Evolutionary conservation across 805 yeast genomes (phyloP), one percentile per base, ranked within the genome.

Genomic region (Zygosaccharomyces bailii): DNA sequence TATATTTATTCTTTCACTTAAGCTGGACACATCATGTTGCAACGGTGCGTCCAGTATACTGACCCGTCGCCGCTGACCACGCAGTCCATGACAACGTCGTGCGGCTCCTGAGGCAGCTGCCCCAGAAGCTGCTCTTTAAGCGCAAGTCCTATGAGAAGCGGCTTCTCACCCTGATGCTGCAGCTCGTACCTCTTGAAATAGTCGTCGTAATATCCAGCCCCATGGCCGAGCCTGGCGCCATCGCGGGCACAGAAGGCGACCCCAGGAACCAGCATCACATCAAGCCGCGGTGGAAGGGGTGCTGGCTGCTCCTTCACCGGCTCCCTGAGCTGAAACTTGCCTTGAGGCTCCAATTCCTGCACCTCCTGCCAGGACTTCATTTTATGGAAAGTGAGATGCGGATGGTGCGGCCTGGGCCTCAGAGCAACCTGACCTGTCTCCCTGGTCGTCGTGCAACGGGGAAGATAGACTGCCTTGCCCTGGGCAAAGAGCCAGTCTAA

Each of bases 151-250:
- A 65, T 44, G 8, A 64, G 50, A 13, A 62, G 16, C 2, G 68
- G 67, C 23, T 45, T 43, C 8, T 45, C 36, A 16, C 57, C 52
- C 29, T 55, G 50, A 18, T 51, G 44, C 20, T 52, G 45, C 7
- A 49, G 18, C 23, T 40, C 42, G 52, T 79, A 79, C 40, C 84
- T 66, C 36, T 71, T 67, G 33, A 85, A 73, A 55, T 72, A 85
- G 54, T 83, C 87, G 61, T 91, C 99, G 61, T 93, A 91, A 62
- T 78, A 89, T 0, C 97, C 99, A 4, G 82, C 91, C 1, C 99
- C 99, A 60, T 88, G 95, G 1, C 99, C 99, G 42, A 91, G 60
- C 43, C 99, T 62, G 9, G 69, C 61, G 17, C 80, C 67, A 4
- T 52, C 49, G 3, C 27, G 18, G 3, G 35, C 17, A 9, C 59